Conservation (phyloP, 176 grass and related monocot species). For the Eragrostis curvula region DNA sequence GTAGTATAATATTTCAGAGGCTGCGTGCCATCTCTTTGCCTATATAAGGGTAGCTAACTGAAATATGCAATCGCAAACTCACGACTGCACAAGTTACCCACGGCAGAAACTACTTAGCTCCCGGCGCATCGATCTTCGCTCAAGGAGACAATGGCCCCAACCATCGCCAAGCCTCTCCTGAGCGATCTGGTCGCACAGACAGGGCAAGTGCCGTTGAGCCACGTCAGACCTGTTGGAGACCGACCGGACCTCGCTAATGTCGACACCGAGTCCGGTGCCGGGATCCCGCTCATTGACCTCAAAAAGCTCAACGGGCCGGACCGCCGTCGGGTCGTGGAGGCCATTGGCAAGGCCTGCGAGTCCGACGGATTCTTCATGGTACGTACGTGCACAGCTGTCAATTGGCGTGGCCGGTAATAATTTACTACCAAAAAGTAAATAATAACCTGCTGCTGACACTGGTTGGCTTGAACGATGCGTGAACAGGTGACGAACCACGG, state of each 20-base stretch:
- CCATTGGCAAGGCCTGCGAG: conserved; percentile 68
- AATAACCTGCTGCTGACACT: not conserved
- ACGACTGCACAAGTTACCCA: not conserved
- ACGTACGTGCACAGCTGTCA: conserved; percentile 36
- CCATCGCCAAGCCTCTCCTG: conserved; percentile 50
- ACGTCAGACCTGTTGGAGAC: conserved; percentile 62
- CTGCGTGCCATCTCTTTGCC: not conserved
- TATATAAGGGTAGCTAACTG: conserved; percentile 34
- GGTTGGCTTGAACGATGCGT: not conserved
- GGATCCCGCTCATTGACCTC: conserved; percentile 76
- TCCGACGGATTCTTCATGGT: conserved; percentile 89
- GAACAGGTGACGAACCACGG: conserved; percentile 77
- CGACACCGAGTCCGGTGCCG: conserved; percentile 41
- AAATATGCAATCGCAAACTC: not conserved
- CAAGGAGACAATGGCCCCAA: conserved; percentile 32
- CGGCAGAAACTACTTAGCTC: conserved; percentile 8
- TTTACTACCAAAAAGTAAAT: no score
- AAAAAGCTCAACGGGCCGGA: conserved; percentile 43
- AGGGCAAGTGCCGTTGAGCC: conserved; percentile 46
- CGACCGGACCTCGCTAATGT: conserved; percentile 71
- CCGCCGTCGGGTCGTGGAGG: conserved; percentile 47
- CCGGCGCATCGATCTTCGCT: not conserved
- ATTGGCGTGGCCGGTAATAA: no score
- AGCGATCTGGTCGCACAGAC: conserved; percentile 44
- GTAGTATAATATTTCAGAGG: no score